Percentiles rank a stretch among this genome's conserved stretches.
Evolutionary conservation across 2,329 filamentous ascomycete genomes (phyloP).

Genomic region (Ceratocystis colombiana): DNA sequence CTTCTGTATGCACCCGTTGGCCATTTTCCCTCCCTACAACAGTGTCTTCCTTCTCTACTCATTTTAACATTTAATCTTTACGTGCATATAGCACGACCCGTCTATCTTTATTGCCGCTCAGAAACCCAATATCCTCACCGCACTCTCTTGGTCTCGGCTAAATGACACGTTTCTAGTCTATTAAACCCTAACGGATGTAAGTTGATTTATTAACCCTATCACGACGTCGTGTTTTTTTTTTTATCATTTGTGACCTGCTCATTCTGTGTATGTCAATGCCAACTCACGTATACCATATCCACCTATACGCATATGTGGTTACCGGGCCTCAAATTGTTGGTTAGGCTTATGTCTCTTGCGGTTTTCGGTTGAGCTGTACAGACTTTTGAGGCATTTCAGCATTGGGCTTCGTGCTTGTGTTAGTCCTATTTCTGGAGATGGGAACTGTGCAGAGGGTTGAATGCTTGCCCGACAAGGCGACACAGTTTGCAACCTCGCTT

Average conservation of each 20-base stretch:
- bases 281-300: slow-evolving; percentile 8
- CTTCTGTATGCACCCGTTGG: not conserved
- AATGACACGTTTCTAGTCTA: not conserved
- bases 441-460: too few species aligned
- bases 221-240: not conserved
- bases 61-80: not conserved
- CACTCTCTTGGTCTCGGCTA: not conserved
- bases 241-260: not conserved
- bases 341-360: not conserved
- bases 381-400: not conserved
- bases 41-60: not conserved
- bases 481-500: too few species aligned
- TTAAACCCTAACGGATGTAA: not conserved
- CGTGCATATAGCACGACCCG: too few species aligned
- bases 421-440: not conserved
- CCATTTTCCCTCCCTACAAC: not conserved
- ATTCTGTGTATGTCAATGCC: not conserved
- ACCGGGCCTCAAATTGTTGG: not conserved
- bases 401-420: not conserved
- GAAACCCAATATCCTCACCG: not conserved
- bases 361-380: not conserved
- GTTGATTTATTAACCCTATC: not conserved
- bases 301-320: not conserved
- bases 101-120: not conserved
- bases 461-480: too few species aligned